phyloP scores from a whole-genome alignment of 2,329 filamentous ascomycete genomes.

The Blumeria hordei region DNA sequence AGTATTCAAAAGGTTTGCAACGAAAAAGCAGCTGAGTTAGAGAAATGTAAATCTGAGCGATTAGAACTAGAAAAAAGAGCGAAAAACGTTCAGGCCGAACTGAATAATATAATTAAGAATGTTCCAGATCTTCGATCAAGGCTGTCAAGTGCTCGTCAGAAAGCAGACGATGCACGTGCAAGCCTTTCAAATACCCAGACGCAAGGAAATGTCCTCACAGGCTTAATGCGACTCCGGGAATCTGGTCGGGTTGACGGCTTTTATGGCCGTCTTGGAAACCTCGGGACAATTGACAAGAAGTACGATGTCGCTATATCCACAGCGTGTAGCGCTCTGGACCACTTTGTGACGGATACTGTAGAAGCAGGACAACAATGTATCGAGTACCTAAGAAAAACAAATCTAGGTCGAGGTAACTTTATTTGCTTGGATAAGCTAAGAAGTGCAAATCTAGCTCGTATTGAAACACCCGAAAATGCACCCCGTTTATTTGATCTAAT shows the following conservation, averaged over 20 bases:
- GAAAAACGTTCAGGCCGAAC: conserved; percentile 43
- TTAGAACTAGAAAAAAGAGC: conserved; percentile 50
- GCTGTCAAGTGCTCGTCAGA: conserved; percentile 74
- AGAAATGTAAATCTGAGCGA: conserved; percentile 52
- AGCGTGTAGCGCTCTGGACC: conserved; percentile 73
- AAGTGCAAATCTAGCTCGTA: conserved; percentile 48
- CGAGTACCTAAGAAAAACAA: conserved; percentile 91
- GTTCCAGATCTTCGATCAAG: conserved; percentile 66
- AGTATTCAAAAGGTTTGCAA: conserved; percentile 46
- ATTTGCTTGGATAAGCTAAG: conserved; percentile 82
- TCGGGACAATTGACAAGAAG: conserved; percentile 77
- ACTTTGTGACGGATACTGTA: conserved; percentile 90
- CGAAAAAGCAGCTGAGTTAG: conserved; percentile 49
- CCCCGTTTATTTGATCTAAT: conserved; percentile 85
- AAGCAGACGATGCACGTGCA: conserved; percentile 83
- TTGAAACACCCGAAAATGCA: conserved; percentile 77
- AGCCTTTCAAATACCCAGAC: conserved; percentile 78
- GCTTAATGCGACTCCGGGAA: conserved; percentile 82
- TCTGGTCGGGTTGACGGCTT: conserved; percentile 94
- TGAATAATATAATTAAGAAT: conserved; percentile 46
- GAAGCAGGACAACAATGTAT: conserved; percentile 96
- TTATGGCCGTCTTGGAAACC: conserved; percentile 79
- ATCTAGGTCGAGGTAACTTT: conserved; percentile 87
- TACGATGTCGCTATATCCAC: conserved; percentile 98
- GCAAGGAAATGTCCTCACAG: conserved; percentile 74